phyloP scores from a whole-genome alignment of 23 red algal genomes.

The Agarophyton chilense region DNA sequence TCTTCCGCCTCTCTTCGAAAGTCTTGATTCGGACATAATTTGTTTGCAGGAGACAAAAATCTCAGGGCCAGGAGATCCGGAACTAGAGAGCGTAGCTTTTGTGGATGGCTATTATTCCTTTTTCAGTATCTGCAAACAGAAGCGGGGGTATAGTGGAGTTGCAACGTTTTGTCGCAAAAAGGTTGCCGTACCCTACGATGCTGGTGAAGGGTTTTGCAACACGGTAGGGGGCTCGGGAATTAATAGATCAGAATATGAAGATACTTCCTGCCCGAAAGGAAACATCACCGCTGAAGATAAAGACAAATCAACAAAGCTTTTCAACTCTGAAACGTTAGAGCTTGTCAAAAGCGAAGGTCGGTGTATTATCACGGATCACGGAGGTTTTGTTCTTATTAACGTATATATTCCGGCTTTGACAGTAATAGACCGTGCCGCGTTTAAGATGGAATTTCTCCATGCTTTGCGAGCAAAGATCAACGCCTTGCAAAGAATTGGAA shows the following conservation, averaged over 20 bases:
- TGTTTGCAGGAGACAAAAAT: constrained; percentile 72
- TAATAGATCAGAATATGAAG: neutral
- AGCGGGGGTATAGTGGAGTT: constrained; percentile 55
- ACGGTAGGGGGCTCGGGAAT: constrained; percentile 11
- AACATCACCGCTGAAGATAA: neutral
- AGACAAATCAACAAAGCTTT: neutral
- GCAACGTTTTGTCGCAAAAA: constrained; percentile 60
- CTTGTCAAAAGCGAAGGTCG: constrained; percentile 58
- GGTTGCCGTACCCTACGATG: constrained; percentile 28
- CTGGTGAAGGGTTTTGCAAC: constrained; percentile 45
- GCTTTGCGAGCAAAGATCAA: constrained; percentile 45
- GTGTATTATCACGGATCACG: constrained; percentile 61
- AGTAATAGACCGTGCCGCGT: constrained; percentile 14
- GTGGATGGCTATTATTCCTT: constrained; percentile 60
- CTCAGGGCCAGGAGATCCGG: constrained; percentile 18
- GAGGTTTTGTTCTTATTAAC: constrained; percentile 65
- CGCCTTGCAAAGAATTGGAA: constrained; percentile 30
- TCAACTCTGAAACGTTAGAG: neutral
- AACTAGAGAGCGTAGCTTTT: constrained; percentile 48
- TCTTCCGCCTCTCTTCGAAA: constrained; percentile 32
- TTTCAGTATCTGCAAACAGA: constrained; percentile 61
- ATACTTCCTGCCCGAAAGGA: neutral
- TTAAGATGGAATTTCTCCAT: constrained; percentile 58
- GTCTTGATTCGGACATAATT: constrained; percentile 64
- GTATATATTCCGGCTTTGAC: constrained; percentile 55